Evolutionary conservation across 768 basidiomycete species (phyloP).

Genomic region (Neoboletus brunneissimus): DNA sequence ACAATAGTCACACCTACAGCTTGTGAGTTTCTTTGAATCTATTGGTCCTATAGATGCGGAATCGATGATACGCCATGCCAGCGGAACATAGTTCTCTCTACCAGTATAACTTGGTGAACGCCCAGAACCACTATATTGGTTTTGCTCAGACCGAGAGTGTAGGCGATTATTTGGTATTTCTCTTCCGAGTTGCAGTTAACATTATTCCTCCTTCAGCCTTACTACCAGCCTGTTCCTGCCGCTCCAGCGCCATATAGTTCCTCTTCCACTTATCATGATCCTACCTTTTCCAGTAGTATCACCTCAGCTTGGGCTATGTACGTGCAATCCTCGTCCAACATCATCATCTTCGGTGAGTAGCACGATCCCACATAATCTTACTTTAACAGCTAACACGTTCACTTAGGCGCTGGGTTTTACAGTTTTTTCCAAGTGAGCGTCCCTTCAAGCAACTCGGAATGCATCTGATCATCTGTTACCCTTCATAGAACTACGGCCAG

Average conservation of each 20-base stretch:
- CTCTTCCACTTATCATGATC: slow-evolving; percentile 39
- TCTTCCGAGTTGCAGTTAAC: neutral
- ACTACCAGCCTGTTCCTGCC: slow-evolving; percentile 46
- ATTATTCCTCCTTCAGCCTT: slow-evolving; percentile 33
- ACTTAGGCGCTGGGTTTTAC: slow-evolving; percentile 47
- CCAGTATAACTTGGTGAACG: slow-evolving; percentile 45
- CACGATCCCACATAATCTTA: slow-evolving; percentile 24
- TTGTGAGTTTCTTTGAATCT: slow-evolving; percentile 13
- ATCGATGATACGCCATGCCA: neutral
- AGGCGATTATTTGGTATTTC: neutral
- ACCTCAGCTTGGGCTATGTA: slow-evolving; percentile 14
- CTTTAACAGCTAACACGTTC: slow-evolving; percentile 22
- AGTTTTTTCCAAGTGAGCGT: slow-evolving; percentile 42
- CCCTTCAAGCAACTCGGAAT: too few species aligned
- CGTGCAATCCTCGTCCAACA: slow-evolving; percentile 35
- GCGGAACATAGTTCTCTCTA: slow-evolving; percentile 49
- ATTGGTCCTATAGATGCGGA: neutral
- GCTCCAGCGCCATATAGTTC: slow-evolving; percentile 41
- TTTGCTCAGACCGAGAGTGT: slow-evolving; percentile 53
- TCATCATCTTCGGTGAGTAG: slow-evolving; percentile 41
- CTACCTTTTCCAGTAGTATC: slow-evolving; percentile 22
- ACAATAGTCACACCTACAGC: slow-evolving; percentile 4
- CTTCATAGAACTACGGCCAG: slow-evolving; percentile 36
- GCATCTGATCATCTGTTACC: neutral
- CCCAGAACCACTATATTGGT: slow-evolving; percentile 48